A percentile compares a stretch with the other conserved stretches of the same genome.
Conservation (phyloP, 2,329 filamentous ascomycete genomes). For the Trichoderma asperellum region DNA sequence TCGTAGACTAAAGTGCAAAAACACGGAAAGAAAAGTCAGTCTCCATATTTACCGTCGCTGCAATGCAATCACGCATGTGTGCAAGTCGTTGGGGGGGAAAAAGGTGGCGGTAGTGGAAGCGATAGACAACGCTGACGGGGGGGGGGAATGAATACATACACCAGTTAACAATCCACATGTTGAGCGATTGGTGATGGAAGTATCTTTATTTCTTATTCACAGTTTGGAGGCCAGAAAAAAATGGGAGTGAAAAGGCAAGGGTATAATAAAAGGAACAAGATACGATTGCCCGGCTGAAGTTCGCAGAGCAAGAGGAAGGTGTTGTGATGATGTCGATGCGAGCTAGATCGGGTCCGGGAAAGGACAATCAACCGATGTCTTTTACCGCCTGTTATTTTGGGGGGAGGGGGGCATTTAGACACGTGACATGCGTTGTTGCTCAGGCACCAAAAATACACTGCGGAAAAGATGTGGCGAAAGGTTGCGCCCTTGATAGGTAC, state of each 20-base stretch:
- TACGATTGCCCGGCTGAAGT: background rate
- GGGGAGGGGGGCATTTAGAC: conserved; percentile 1
- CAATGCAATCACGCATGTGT: background rate
- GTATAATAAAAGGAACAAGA: background rate
- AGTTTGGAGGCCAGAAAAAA: background rate
- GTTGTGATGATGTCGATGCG: conserved; percentile 30
- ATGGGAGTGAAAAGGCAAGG: background rate
- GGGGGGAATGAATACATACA: conserved; percentile 63
- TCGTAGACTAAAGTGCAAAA: conserved; percentile 68
- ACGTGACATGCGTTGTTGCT: conserved; percentile 26
- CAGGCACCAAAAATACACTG: conserved; percentile 19
- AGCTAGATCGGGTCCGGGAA: conserved; percentile 22
- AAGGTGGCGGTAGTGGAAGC: conserved; percentile 7
- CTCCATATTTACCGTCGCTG: background rate
- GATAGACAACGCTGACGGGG: conserved; percentile 9
- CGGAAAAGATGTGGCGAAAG: conserved; percentile 3
- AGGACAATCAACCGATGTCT: conserved; percentile 28
- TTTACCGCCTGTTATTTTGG: conserved; percentile 23
- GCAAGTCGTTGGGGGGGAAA: background rate
- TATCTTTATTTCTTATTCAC: background rate
- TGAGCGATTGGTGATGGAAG: conserved; percentile 37
- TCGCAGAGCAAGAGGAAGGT: background rate
- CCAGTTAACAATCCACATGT: conserved; percentile 96
- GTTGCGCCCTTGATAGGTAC: background rate
- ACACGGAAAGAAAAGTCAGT: background rate